phyloP scores from a whole-genome alignment of 164 flowering plant genomes.

The Umbilicus rupestris region DNA sequence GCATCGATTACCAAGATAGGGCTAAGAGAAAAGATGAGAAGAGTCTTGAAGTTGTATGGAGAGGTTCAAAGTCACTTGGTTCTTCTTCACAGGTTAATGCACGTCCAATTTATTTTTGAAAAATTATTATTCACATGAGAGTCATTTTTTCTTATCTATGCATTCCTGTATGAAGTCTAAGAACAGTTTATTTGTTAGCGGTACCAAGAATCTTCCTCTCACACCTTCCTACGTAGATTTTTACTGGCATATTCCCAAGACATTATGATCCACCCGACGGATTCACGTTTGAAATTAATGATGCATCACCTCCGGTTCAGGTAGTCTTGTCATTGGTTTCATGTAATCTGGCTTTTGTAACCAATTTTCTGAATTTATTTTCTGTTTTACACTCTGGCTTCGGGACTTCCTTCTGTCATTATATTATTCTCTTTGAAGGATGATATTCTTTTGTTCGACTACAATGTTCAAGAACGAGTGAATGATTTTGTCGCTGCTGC shows the following conservation, averaged over 20 bases:
- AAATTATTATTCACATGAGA: too few relatives aligned
- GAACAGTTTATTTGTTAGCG: neutral
- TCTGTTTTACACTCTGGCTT: neutral
- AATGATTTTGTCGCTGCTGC: conserved; percentile 89
- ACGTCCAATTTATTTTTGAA: neutral
- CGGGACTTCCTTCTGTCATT: conserved; percentile 7
- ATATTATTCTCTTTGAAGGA: conserved; percentile 29
- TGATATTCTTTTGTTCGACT: conserved; percentile 67
- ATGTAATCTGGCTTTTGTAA: neutral
- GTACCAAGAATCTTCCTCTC: neutral
- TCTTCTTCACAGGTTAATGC: conserved; percentile 50
- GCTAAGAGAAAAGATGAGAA: conserved; percentile 61
- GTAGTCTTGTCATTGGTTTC: conserved; percentile 14
- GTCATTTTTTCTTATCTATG: neutral
- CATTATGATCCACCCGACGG: conserved; percentile 63
- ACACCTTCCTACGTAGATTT: conserved; percentile 25
- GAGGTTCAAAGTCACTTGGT: conserved; percentile 68
- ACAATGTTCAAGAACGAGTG: conserved; percentile 89
- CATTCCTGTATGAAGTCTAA: neutral
- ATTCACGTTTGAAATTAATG: conserved; percentile 48
- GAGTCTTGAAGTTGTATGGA: conserved; percentile 85
- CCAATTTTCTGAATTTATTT: neutral
- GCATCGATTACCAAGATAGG: conserved; percentile 92
- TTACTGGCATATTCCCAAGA: conserved; percentile 45
- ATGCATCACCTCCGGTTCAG: conserved; percentile 47